Conservation (phyloP, 257 asterid genomes). For the Petunia secreta region DNA sequence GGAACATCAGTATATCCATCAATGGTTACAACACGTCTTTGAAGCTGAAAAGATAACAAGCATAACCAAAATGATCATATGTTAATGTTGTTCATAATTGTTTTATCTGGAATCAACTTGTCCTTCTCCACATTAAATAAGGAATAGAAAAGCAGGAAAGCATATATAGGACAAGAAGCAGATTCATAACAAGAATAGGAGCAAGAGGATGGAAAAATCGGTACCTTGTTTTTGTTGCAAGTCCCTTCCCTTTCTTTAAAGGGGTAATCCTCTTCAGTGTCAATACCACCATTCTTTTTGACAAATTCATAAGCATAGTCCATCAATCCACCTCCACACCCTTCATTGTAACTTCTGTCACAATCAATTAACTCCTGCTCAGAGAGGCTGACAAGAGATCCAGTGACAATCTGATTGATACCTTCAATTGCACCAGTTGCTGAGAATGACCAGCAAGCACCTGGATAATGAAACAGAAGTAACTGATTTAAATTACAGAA, state of each 20-base stretch:
- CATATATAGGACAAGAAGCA: not conserved
- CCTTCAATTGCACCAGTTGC: conserved; percentile 98
- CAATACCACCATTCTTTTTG: conserved; percentile 74
- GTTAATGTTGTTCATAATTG: not conserved
- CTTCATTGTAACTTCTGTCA: conserved; percentile 73
- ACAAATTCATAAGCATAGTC: conserved; percentile 78
- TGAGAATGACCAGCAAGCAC: conserved; percentile 98
- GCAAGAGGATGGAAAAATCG: conserved; percentile 4
- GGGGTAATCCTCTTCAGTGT: conserved; percentile 84
- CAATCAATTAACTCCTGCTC: conserved; percentile 96
- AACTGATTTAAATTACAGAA: not conserved
- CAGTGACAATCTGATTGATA: conserved; percentile 74
- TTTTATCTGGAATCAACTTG: not conserved
- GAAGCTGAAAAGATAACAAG: conserved; percentile 52
- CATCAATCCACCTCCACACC: conserved; percentile 97
- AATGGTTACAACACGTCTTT: conserved; percentile 72
- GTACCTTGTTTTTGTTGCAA: conserved; percentile 70
- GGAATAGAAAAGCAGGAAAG: not conserved
- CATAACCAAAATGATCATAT: not conserved
- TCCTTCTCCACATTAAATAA: not conserved
- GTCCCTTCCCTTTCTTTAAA: conserved; percentile 58
- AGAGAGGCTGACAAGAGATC: conserved; percentile 84
- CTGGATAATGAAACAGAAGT: conserved; percentile 41
- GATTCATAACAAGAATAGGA: not conserved
- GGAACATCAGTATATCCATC: conserved; percentile 79